Percentiles rank a stretch among this genome's conserved stretches.
phyloP scores from a whole-genome alignment of 2,329 filamentous ascomycete genomes.

The Fusarium sp. region DNA sequence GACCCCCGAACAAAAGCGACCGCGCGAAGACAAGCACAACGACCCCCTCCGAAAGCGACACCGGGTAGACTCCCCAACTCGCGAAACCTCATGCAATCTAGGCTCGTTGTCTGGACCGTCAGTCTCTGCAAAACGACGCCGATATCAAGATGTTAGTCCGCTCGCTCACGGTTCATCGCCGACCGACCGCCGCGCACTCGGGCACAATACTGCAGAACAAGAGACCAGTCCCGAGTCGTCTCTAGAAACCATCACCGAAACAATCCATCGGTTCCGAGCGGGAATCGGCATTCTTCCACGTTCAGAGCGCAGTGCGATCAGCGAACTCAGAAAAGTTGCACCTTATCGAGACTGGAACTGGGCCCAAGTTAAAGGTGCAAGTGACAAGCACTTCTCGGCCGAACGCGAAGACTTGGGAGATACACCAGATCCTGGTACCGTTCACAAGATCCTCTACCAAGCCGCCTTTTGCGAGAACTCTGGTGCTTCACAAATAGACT shows the following conservation, averaged over 20 bases:
- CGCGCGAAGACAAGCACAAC: neutral
- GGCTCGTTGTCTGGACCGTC: neutral
- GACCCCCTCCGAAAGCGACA: constrained; percentile 5
- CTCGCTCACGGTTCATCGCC: too few relatives aligned
- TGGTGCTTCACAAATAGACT: neutral
- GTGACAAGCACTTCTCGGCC: constrained; percentile 11
- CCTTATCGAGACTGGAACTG: constrained; percentile 11
- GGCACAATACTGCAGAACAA: too few relatives aligned
- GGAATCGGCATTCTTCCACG: constrained; percentile 16
- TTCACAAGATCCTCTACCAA: constrained; percentile 8
- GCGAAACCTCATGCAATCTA: neutral
- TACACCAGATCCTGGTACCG: constrained; percentile 1
- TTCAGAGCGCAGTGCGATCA: neutral
- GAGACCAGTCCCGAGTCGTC: neutral
- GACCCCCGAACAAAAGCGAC: neutral
- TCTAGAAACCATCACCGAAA: constrained; percentile 7
- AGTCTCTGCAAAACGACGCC: neutral
- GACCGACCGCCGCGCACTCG: too few relatives aligned
- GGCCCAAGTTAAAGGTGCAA: constrained; percentile 1
- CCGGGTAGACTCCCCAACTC: constrained; percentile 3
- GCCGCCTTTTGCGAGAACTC: constrained; percentile 1
- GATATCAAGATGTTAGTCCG: neutral
- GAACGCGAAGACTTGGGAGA: constrained; percentile 2
- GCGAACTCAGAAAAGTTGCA: neutral
- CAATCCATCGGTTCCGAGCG: constrained; percentile 6